These are phyloP conservation scores for Diplodia corticola DNA, from an alignment of 2,329 filamentous ascomycete genomes.

Conservation along the genomic window DNA sequence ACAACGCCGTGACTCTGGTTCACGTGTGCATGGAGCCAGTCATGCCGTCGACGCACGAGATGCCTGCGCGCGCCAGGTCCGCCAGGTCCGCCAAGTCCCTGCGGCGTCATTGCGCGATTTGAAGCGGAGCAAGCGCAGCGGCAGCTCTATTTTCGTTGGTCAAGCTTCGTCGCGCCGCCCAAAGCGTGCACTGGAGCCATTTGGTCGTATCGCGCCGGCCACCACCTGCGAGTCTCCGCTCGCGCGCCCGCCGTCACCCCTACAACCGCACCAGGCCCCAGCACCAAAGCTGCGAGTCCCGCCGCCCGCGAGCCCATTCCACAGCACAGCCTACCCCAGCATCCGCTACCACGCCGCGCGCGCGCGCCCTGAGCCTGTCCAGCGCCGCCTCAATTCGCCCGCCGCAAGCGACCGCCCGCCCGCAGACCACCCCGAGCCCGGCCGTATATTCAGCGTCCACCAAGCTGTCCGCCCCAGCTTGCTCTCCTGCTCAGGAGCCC, in stretches of 20 bases:
- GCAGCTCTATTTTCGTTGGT: constrained; percentile 21
- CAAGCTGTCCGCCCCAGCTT: neutral
- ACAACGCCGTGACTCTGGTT: constrained; percentile 16
- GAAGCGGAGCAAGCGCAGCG: constrained; percentile 15
- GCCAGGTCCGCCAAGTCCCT: constrained; percentile 12
- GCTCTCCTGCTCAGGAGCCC: constrained; percentile 13
- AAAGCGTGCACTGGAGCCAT: constrained; percentile 13
- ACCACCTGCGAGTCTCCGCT: constrained; percentile 19
- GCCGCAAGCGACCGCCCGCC: constrained; percentile 11
- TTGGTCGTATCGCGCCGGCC: constrained; percentile 18
- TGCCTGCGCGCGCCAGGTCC: constrained; percentile 3
- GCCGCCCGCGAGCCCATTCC: neutral
- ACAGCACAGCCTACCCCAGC: constrained; percentile 7
- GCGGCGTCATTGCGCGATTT: constrained; percentile 21
- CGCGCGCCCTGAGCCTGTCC: constrained; percentile 2
- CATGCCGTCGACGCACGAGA: constrained; percentile 15
- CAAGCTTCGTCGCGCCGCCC: constrained; percentile 16
- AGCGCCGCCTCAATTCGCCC: constrained; percentile 8
- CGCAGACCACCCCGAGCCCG: neutral
- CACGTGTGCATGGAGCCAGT: constrained; percentile 18
- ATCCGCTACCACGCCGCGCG: constrained; percentile 8
- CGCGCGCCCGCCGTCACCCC: constrained; percentile 21
- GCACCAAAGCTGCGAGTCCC: neutral
- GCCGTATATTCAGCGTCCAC: neutral
- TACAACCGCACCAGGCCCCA: constrained; percentile 7